Conservation (phyloP, 768 basidiomycete genomes). For the Dacryopinax primogenitus region DNA sequence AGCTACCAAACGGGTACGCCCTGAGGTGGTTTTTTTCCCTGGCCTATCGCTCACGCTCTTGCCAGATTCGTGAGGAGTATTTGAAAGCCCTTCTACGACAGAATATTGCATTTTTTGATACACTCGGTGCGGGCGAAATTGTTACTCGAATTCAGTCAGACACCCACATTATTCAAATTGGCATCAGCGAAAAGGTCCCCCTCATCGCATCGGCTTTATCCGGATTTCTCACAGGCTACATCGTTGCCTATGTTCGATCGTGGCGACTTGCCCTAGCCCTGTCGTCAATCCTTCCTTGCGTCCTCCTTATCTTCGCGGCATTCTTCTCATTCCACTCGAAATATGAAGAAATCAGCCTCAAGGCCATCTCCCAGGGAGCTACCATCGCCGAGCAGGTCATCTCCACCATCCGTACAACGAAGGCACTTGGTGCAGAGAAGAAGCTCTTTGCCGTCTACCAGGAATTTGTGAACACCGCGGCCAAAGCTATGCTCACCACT, state of each 20-base stretch:
- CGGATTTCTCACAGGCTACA: constrained; percentile 31
- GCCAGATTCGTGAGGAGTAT: constrained; percentile 29
- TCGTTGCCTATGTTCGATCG: constrained; percentile 28
- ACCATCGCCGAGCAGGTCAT: constrained; percentile 34
- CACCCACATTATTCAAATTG: constrained; percentile 31
- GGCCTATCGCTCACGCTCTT: not conserved
- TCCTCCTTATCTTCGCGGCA: constrained; percentile 24
- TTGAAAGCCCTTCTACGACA: constrained; percentile 32
- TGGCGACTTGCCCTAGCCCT: constrained; percentile 33
- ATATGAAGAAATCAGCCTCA: constrained; percentile 24
- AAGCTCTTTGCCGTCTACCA: constrained; percentile 28
- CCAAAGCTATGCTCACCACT: constrained; percentile 21
- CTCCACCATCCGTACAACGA: constrained; percentile 29
- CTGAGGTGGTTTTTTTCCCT: not conserved
- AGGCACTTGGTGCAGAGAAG: constrained; percentile 31
- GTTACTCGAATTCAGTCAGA: constrained; percentile 33
- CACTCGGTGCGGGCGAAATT: constrained; percentile 34
- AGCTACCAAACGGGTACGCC: constrained; percentile 23
- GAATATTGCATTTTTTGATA: constrained; percentile 35
- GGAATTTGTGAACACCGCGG: constrained; percentile 23
- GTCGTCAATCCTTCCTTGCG: constrained; percentile 30
- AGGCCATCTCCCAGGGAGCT: constrained; percentile 27
- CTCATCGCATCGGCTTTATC: constrained; percentile 19
- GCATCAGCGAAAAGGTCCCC: constrained; percentile 31
- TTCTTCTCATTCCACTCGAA: constrained; percentile 22